Conservation (phyloP, 306 rosid species). For the Abrus pulchellus region DNA sequence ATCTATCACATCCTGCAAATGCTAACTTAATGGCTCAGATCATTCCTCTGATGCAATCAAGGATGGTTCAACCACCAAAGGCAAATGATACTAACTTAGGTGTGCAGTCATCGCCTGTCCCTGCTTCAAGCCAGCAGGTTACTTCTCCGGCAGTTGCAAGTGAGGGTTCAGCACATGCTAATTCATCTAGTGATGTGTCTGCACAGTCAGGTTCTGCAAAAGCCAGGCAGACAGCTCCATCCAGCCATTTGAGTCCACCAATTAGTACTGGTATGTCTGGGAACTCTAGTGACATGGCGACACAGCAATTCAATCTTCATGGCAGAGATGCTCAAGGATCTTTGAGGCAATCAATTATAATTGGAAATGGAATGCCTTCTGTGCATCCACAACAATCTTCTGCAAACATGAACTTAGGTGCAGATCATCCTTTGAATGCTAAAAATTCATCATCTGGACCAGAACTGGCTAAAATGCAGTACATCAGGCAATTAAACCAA, state of each 20-base stretch:
- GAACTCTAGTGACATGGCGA: conserved; percentile 58
- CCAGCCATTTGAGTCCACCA: conserved; percentile 68
- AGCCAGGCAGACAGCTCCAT: conserved; percentile 72
- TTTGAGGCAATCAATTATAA: conserved; percentile 60
- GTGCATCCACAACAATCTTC: conserved; percentile 70
- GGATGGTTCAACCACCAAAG: conserved; percentile 74
- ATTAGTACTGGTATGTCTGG: conserved; percentile 60
- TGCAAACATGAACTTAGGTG: conserved; percentile 60
- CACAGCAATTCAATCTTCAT: conserved; percentile 74
- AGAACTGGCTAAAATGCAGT: conserved; percentile 68
- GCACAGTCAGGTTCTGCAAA: conserved; percentile 74
- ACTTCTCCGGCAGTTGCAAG: conserved; percentile 71
- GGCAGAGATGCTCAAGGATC: conserved; percentile 84
- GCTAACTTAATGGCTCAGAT: conserved; percentile 78
- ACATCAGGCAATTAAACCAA: conserved; percentile 68
- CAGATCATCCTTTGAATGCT: conserved; percentile 64
- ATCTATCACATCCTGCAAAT: conserved; percentile 82
- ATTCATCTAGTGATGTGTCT: conserved; percentile 76
- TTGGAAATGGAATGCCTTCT: conserved; percentile 79
- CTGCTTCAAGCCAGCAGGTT: conserved; percentile 80
- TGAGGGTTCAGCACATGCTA: conserved; percentile 83
- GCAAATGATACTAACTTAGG: conserved; percentile 68
- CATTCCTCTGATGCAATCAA: conserved; percentile 78
- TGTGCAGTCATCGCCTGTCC: conserved; percentile 69
- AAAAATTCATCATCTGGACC: conserved; percentile 62